Evolutionary conservation across 441 rosid species (phyloP).

Genomic region (Populus hybrid): DNA sequence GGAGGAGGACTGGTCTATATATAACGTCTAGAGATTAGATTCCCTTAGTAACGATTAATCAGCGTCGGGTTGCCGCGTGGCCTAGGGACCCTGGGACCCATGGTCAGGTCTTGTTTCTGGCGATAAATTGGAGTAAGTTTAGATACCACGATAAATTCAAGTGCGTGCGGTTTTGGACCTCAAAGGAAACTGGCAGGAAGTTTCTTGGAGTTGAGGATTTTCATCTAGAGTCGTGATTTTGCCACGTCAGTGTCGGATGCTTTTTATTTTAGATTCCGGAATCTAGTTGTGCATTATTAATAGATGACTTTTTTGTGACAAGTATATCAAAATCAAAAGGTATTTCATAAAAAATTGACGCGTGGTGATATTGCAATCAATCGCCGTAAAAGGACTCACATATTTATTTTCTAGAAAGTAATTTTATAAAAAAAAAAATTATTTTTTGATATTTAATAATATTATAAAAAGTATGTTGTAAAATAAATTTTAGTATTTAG

Average conservation of each 20-base stretch:
- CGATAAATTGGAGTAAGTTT: constrained; percentile 15
- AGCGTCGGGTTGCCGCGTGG: constrained; percentile 66
- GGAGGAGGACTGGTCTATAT: constrained; percentile 1
- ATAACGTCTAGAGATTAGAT: neutral
- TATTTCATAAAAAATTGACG: neutral
- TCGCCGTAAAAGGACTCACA: neutral
- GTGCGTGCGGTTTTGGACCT: neutral
- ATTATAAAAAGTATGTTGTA: too few relatives aligned
- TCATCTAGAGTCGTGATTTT: constrained; percentile 12
- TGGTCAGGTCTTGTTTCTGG: too few relatives aligned
- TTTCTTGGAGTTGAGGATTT: constrained; percentile 12
- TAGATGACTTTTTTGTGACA: neutral
- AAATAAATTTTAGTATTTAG: too few relatives aligned
- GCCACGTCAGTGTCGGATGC: constrained; percentile 21
- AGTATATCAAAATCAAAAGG: neutral
- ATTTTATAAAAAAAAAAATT: too few relatives aligned
- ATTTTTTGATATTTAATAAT: too few relatives aligned
- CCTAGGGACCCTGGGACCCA: constrained; percentile 7
- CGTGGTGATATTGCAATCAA: neutral
- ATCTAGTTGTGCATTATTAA: neutral
- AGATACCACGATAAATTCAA: constrained; percentile 15
- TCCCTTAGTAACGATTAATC: constrained; percentile 24
- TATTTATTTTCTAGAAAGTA: too few relatives aligned
- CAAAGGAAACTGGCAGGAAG: constrained; percentile 21
- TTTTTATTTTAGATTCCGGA: neutral